Evolutionary conservation across 2,329 filamentous ascomycete genomes (phyloP).

Genomic region (Paecilomyces niveus): DNA sequence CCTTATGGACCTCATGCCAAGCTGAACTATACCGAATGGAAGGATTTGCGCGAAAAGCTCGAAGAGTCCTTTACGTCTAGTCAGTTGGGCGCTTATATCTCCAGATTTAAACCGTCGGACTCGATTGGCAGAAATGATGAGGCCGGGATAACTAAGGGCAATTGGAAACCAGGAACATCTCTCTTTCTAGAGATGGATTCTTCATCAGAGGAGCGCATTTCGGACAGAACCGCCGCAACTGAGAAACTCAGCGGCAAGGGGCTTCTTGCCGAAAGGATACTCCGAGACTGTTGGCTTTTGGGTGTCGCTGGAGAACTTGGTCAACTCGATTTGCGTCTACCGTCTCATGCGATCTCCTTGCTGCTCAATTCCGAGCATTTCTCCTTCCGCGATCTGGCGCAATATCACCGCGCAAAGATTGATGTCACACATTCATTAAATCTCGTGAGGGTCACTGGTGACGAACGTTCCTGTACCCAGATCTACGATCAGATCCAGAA

Average conservation of each 20-base stretch:
- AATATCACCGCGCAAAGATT: conserved; percentile 26
- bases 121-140: background rate
- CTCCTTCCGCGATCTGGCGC: conserved; percentile 31
- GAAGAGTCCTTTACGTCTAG: conserved; percentile 25
- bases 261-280: conserved; percentile 26
- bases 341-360: conserved; percentile 19
- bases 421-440: conserved; percentile 27
- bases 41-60: conserved; percentile 21
- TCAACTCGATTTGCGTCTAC: conserved; percentile 28
- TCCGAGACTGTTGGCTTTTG: conserved; percentile 34
- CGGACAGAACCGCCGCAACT: conserved; percentile 14
- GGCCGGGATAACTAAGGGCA: background rate
- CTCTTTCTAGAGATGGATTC: conserved; percentile 17
- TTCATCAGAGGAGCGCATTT: conserved; percentile 6
- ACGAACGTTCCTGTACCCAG: conserved; percentile 22
- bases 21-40: conserved; percentile 20
- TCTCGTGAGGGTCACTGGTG: conserved; percentile 30
- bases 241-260: conserved; percentile 22
- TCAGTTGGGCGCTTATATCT: conserved; percentile 26
- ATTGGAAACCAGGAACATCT: conserved; percentile 28
- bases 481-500: conserved; percentile 27
- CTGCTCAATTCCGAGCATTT: conserved; percentile 25
- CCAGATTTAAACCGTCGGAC: conserved; percentile 2
- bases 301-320: conserved; percentile 26
- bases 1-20: conserved; percentile 17